These are phyloP conservation scores for Trametes sp. DNA, from an alignment of 1,284 basidiomycete species.

Conservation along the genomic window DNA sequence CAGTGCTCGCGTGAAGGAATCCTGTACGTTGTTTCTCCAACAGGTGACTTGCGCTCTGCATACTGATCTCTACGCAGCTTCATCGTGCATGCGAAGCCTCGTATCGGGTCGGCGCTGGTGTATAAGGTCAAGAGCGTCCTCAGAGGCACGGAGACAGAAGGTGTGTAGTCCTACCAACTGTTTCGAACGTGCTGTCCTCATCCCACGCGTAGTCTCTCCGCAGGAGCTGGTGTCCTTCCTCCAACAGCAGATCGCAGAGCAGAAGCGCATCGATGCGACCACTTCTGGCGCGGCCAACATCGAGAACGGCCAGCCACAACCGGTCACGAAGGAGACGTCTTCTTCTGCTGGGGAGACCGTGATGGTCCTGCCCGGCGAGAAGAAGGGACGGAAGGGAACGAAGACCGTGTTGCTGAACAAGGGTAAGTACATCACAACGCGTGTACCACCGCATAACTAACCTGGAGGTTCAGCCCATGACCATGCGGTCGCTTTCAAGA, in stretches of 20 bases:
- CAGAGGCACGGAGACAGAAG: slow-evolving; percentile 75
- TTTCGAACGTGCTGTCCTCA: neutral
- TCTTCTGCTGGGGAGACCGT: slow-evolving; percentile 57
- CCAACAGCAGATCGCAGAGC: slow-evolving; percentile 79
- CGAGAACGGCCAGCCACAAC: slow-evolving; percentile 43
- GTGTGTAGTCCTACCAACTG: slow-evolving; percentile 46
- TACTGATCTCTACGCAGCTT: slow-evolving; percentile 55
- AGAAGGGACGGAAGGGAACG: slow-evolving; percentile 76
- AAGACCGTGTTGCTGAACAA: slow-evolving; percentile 75
- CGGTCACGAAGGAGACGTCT: slow-evolving; percentile 53
- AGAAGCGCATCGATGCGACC: slow-evolving; percentile 72
- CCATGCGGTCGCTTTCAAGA: slow-evolving; percentile 60
- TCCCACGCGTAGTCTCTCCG: slow-evolving; percentile 57
- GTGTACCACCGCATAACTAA: neutral
- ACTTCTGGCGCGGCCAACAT: slow-evolving; percentile 62
- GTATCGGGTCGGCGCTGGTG: slow-evolving; percentile 63
- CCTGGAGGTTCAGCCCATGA: slow-evolving; percentile 57
- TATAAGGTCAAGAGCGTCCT: slow-evolving; percentile 85
- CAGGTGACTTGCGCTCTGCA: neutral
- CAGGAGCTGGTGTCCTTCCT: slow-evolving; percentile 76
- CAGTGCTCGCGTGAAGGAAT: slow-evolving; percentile 80
- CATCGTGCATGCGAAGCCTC: slow-evolving; percentile 68
- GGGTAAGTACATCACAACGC: slow-evolving; percentile 50
- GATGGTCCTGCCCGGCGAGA: slow-evolving; percentile 71
- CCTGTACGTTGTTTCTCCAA: slow-evolving; percentile 55